Evolutionary conservation across 257 asterid species (phyloP).

Genomic region (Voacanga thouarsii): DNA sequence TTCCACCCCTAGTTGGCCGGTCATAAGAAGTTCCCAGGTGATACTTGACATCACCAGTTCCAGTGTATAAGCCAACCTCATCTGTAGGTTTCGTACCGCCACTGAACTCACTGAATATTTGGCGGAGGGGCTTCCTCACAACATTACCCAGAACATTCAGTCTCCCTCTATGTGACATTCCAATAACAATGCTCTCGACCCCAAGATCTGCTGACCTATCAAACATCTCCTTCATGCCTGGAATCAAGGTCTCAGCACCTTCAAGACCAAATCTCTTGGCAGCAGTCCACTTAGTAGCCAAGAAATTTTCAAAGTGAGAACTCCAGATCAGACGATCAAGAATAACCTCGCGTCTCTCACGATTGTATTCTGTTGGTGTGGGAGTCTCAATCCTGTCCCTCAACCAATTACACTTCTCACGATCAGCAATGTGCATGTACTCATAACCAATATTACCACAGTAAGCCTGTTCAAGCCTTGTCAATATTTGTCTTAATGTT

Average conservation of each 20-base stretch:
- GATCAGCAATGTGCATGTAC: conserved; percentile 97
- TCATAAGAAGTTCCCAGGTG: conserved; percentile 96
- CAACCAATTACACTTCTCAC: conserved; percentile 92
- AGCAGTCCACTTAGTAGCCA: conserved; percentile 93
- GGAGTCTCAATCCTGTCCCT: conserved; percentile 96
- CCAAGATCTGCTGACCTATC: conserved; percentile 95
- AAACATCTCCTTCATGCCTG: conserved; percentile 99
- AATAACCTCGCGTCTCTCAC: conserved; percentile 82
- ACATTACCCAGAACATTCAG: conserved; percentile 88
- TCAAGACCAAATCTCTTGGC: conserved; percentile 97
- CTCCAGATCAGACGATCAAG: conserved; percentile 96
- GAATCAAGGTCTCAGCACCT: conserved; percentile 96
- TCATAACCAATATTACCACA: conserved; percentile 92
- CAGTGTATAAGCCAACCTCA: conserved; percentile 85
- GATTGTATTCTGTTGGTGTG: conserved; percentile 57
- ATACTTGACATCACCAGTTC: conserved; percentile 98
- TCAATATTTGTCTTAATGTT: conserved; percentile 75
- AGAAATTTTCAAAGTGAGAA: conserved; percentile 83
- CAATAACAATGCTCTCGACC: conserved; percentile 92
- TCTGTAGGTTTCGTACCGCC: conserved; percentile 88
- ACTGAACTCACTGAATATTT: conserved; percentile 87
- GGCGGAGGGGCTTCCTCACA: conserved; percentile 86
- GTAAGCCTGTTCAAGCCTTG: conserved; percentile 93
- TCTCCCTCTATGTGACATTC: conserved; percentile 97
- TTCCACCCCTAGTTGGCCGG: conserved; percentile 96